These are phyloP conservation scores for Cryptococcus jaspeensis DNA, from an alignment of 1,284 basidiomycete species.

Conservation along the genomic window DNA sequence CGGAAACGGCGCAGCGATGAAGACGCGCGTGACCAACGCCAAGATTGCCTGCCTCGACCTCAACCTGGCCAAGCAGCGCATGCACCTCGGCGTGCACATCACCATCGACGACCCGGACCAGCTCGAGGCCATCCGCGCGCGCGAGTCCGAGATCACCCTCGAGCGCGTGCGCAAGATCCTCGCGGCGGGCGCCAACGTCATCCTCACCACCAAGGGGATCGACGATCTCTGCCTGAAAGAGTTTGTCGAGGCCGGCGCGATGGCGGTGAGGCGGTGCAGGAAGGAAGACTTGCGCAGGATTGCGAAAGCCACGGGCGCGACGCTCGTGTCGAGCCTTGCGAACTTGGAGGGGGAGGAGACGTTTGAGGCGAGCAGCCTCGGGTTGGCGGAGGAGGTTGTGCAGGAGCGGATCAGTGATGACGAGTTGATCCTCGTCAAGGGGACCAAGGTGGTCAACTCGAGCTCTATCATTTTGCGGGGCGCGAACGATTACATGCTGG, in stretches of 20 bases:
- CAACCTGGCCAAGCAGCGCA: conserved; percentile 93
- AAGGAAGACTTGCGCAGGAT: conserved; percentile 98
- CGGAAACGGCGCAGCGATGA: conserved; percentile 76
- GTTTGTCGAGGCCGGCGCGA: conserved; percentile 98
- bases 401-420: conserved; percentile 99
- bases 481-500: conserved; percentile 98
- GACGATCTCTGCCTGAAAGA: conserved; percentile 98
- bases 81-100: conserved; percentile 98
- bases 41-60: conserved; percentile 99
- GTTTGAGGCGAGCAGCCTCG: conserved; percentile 87
- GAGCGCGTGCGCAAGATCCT: conserved; percentile 96
- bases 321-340: conserved; percentile 86
- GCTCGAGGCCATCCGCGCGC: conserved; percentile 91
- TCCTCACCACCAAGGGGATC: conserved; percentile 97
- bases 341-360: conserved; percentile 99
- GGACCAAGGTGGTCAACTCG: conserved; percentile 93
- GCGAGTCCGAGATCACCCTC: conserved; percentile 94
- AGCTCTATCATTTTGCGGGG: conserved; percentile 91
- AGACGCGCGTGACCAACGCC: conserved; percentile 85
- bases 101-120: conserved; percentile 96
- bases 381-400: conserved; percentile 89
- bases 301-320: conserved; percentile 95
- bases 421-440: conserved; percentile 95
- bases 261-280: conserved; percentile 95
- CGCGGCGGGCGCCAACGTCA: conserved; percentile 92